Conservation (phyloP, 2,329 filamentous ascomycete species). For the Ilyonectria robusta region DNA sequence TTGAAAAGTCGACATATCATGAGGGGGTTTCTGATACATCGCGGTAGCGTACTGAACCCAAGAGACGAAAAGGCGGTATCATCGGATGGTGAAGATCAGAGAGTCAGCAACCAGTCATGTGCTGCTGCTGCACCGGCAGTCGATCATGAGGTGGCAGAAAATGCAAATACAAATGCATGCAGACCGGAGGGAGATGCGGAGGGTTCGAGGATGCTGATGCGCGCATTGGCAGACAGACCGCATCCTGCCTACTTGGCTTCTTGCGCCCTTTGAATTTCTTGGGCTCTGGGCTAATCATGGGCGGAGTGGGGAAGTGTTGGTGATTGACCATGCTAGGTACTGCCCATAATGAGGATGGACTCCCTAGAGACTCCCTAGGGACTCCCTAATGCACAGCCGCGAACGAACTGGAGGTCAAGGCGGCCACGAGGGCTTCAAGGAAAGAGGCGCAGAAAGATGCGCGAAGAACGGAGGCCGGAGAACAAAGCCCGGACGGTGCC, state of each 20-base stretch:
- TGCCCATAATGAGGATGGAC: neutral
- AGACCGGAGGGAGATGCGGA: constrained; percentile 8
- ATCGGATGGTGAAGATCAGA: constrained; percentile 8
- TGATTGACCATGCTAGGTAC: constrained; percentile 13
- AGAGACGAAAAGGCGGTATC: constrained; percentile 20
- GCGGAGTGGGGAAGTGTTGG: constrained; percentile 29
- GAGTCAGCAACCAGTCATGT: constrained; percentile 9
- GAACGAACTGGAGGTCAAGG: constrained; percentile 32
- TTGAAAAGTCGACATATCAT: constrained; percentile 10
- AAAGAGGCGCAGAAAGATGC: constrained; percentile 12
- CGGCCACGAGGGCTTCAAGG: constrained; percentile 26
- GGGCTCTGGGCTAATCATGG: constrained; percentile 8
- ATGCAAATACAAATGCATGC: neutral
- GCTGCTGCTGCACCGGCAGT: neutral
- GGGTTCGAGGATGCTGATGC: constrained; percentile 6
- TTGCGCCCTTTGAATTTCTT: neutral
- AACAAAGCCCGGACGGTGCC: neutral
- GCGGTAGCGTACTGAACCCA: neutral
- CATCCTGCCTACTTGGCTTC: constrained; percentile 4
- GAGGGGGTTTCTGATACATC: constrained; percentile 12
- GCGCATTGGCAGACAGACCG: neutral
- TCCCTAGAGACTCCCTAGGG: neutral
- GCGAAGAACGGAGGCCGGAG: neutral
- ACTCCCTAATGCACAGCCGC: constrained; percentile 10
- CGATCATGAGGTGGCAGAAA: constrained; percentile 17